phyloP scores from a whole-genome alignment of 2,329 filamentous ascomycete species.

The Eurotiales sp. region DNA sequence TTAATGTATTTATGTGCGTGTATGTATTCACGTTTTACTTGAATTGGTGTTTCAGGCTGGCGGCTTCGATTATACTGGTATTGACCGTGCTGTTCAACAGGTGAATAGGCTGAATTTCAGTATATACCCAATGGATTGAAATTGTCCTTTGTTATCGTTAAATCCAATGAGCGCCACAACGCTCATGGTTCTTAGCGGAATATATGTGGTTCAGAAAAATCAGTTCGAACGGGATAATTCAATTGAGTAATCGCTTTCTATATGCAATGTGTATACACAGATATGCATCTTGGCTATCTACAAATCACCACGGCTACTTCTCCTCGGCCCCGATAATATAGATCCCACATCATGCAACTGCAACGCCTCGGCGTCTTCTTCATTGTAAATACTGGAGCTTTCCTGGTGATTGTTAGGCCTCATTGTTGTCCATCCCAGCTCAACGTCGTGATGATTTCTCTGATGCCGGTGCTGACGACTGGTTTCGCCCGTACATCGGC shows the following conservation, averaged over 20 bases:
- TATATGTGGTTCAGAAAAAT: no score
- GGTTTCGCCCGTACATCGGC: neutral
- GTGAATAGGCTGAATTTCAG: neutral
- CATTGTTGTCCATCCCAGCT: slow-evolving; percentile 2
- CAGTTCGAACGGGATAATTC: no score
- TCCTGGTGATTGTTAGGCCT: neutral
- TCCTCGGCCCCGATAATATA: no score
- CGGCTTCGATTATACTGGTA: neutral
- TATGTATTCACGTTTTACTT: neutral
- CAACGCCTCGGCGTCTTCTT: slow-evolving; percentile 7
- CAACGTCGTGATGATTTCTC: neutral
- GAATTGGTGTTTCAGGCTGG: slow-evolving; percentile 2
- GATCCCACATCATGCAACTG: slow-evolving; percentile 14
- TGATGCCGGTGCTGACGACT: neutral
- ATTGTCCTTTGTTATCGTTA: no score
- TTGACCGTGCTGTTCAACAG: neutral
- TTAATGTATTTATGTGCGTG: neutral
- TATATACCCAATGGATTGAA: neutral
- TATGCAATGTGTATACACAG: no score
- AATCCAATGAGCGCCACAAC: no score
- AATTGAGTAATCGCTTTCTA: no score
- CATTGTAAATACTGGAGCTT: neutral
- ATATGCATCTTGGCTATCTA: no score
- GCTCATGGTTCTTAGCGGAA: no score
- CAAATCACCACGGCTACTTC: no score